Conservation (phyloP, 345 rosid genomes). For the Physaria fendleri region DNA sequence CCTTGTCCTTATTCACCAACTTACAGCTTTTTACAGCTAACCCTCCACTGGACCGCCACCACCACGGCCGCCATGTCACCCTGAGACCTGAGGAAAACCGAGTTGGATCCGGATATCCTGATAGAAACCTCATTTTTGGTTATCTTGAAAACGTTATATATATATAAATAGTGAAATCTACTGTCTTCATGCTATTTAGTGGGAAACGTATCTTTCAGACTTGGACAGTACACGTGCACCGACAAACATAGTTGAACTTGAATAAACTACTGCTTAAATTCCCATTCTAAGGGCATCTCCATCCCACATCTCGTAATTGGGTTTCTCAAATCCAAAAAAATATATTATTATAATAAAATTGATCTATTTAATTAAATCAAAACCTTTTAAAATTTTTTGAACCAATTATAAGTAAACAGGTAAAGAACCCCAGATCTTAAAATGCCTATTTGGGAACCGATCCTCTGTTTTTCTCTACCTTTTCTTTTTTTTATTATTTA, state of each 20-base stretch:
- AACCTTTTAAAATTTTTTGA: too few relatives aligned
- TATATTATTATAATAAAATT: too few relatives aligned
- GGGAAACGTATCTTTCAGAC: constrained; percentile 13
- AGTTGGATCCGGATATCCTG: constrained; percentile 15
- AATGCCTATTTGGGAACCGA: too few relatives aligned
- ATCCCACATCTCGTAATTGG: too few relatives aligned
- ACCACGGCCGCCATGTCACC: constrained; percentile 6
- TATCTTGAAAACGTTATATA: not conserved
- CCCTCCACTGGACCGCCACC: constrained; percentile 33
- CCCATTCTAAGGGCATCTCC: too few relatives aligned
- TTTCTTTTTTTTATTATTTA: too few relatives aligned
- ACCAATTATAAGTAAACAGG: too few relatives aligned
- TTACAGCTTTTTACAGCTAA: constrained; percentile 62
- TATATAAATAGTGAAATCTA: constrained; percentile 1
- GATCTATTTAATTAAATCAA: too few relatives aligned
- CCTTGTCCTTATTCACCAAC: constrained; percentile 88
- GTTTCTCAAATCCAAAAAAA: too few relatives aligned
- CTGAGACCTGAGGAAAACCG: constrained; percentile 24
- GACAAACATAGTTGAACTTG: constrained; percentile 37
- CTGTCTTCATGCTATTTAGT: not conserved
- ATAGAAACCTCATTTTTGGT: not conserved
- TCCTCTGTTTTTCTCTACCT: too few relatives aligned
- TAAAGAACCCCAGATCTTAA: too few relatives aligned
- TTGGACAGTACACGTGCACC: constrained; percentile 46
- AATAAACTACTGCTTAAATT: constrained; percentile 14